Percentiles rank a stretch among this genome's conserved stretches.
phyloP scores from a whole-genome alignment of 2,329 filamentous ascomycete genomes.

The Penicillium sp. region DNA sequence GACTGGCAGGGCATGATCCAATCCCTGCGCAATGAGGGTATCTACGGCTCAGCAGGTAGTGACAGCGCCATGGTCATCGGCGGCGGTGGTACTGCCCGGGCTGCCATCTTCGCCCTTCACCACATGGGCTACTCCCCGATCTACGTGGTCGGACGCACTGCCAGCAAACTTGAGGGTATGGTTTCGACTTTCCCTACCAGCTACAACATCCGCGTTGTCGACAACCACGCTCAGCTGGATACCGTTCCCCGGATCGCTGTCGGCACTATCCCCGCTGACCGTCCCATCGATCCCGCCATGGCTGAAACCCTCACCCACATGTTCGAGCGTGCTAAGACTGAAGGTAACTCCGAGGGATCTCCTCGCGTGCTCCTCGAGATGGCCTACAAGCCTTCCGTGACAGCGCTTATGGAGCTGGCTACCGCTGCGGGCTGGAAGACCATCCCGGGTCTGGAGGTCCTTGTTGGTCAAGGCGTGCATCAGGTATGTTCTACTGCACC shows the following conservation, averaged over 20 bases:
- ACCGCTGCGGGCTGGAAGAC: conserved; percentile 75
- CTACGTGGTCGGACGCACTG: conserved; percentile 79
- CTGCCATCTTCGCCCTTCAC: conserved; percentile 84
- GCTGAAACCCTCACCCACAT: conserved; percentile 61
- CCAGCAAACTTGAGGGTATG: conserved; percentile 66
- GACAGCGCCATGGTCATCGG: conserved; percentile 77
- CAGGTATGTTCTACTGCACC: conserved; percentile 60
- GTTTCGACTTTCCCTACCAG: conserved; percentile 69
- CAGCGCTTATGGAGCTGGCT: conserved; percentile 81
- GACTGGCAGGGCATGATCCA: conserved; percentile 93
- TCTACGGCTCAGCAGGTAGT: conserved; percentile 45
- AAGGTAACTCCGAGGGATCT: conserved; percentile 35
- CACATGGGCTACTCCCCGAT: conserved; percentile 81
- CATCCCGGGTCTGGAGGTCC: conserved; percentile 82
- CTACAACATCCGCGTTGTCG: conserved; percentile 70
- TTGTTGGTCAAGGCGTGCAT: conserved; percentile 81
- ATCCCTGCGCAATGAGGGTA: conserved; percentile 69
- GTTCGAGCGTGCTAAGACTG: conserved; percentile 48
- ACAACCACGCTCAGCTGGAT: conserved; percentile 53
- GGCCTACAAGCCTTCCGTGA: conserved; percentile 89
- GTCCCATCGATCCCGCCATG: conserved; percentile 73
- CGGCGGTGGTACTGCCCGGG: conserved; percentile 86
- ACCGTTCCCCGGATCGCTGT: conserved; percentile 70
- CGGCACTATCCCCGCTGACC: conserved; percentile 87
- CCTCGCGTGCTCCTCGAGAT: conserved; percentile 78